phyloP scores from a whole-genome alignment of 192 early-diverging fungal genomes.

The Mortierella claussenii region DNA sequence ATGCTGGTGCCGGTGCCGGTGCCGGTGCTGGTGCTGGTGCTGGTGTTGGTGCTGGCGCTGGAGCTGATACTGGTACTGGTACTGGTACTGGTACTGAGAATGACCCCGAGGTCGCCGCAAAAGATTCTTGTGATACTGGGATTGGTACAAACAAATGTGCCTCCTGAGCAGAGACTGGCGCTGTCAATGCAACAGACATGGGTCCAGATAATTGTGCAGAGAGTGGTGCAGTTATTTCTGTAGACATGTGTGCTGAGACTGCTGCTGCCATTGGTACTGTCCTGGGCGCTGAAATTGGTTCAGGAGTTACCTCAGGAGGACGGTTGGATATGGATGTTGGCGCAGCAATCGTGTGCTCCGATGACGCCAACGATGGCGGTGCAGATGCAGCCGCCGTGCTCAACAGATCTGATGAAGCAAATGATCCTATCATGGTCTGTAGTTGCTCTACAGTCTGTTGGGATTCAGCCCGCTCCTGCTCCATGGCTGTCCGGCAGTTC shows the following conservation, averaged over 20 bases:
- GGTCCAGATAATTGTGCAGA: background rate
- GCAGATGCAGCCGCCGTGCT: background rate
- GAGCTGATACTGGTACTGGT: background rate
- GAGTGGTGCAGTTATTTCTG: background rate
- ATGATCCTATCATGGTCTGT: constrained; percentile 15
- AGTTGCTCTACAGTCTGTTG: constrained; percentile 4
- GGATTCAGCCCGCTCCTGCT: constrained; percentile 16
- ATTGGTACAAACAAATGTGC: background rate
- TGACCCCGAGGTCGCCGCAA: background rate
- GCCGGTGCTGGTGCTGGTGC: background rate
- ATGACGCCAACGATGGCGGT: background rate
- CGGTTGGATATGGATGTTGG: background rate
- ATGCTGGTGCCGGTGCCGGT: background rate
- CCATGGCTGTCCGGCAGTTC: constrained; percentile 13
- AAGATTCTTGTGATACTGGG: background rate
- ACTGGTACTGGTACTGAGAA: background rate
- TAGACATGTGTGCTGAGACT: background rate
- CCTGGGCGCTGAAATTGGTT: background rate
- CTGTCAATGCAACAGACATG: background rate
- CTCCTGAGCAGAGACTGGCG: background rate
- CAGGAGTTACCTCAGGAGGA: too few relatives aligned
- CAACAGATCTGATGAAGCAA: too few relatives aligned
- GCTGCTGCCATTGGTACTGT: background rate
- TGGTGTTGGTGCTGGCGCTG: background rate
- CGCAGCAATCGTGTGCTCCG: background rate